Base-by-base conservation (phyloP, 768 basidiomycete species). In the Zangia roseola region DNA sequence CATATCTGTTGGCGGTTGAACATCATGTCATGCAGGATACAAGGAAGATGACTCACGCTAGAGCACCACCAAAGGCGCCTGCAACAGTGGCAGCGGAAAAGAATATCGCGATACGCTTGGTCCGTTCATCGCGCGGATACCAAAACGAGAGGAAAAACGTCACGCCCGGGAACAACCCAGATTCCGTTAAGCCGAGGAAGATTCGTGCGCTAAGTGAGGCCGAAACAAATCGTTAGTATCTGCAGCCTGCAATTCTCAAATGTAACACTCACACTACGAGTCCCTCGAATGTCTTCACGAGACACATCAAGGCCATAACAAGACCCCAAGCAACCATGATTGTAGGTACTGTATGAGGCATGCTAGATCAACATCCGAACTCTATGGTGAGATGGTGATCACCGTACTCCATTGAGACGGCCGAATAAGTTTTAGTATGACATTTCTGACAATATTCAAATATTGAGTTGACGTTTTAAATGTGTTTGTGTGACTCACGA, bases 61-160 rank as follows among this genome's bases (percentile, higher is more conserved):
- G 64, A 34, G 78, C 55, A 31, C 78, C 76, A 37, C 77, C 74
- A 62, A 65, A 78, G 53, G 65, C 60, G 33, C 71, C 80, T 24
- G 79, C 74, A 41, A 77, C 59, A 2, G 79, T 80, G 6, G 79
- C 79, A 40, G 79, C 78, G 12, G 75, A 75, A 65, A 82, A 81
- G 70, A 83, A 82, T 21, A 83, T 69, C 7, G 81, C 78, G 38
- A 80, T 71, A 28, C 81, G 75, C 48, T 68, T 64, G 5, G 77
- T 79, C 43, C 80, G 76, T 57, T 83, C 81, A 42, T 67, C 65
- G 36, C 76, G 67, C 14, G 77, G 71, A 58, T 86, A 78, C 80
- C 80, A 82, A 37, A 79, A 65, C 9, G 76, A 77, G 34, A 80
- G 63, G 34, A 65, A 69, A 50, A 70, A 75, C 3, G 68, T 63